These are phyloP conservation scores for Thinopyrum obtusiflorum DNA, from an alignment of 202 grass and related monocot genomes.

Conservation along the genomic window DNA sequence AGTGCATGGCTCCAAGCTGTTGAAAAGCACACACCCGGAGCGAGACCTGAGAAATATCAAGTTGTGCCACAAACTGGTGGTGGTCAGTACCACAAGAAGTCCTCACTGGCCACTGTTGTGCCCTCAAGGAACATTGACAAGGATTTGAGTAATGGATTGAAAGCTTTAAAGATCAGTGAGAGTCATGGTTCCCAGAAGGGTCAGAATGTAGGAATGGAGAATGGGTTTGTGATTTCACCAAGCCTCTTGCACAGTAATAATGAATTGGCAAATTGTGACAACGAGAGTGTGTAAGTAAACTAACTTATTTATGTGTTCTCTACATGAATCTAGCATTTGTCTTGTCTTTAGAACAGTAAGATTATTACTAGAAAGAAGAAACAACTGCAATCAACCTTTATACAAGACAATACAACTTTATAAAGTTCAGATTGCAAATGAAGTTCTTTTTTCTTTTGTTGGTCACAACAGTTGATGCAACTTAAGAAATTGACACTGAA, in stretches of 20 bases:
- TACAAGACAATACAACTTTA: neutral
- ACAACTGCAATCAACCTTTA: neutral
- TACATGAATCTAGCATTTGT: neutral
- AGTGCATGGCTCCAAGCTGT: constrained; percentile 84
- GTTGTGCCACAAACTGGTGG: constrained; percentile 58
- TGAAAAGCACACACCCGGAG: constrained; percentile 46
- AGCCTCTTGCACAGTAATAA: constrained; percentile 84
- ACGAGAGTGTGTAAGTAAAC: constrained; percentile 80
- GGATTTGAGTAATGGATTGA: constrained; percentile 70
- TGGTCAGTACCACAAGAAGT: constrained; percentile 41
- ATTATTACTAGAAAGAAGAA: constrained; percentile 8
- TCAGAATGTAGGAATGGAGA: constrained; percentile 35
- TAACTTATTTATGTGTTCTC: constrained; percentile 7
- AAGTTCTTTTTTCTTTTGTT: neutral
- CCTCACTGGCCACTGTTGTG: constrained; percentile 21
- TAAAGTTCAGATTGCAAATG: neutral
- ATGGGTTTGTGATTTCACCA: constrained; percentile 71
- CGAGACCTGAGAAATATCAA: constrained; percentile 77
- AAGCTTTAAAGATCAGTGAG: constrained; percentile 68
- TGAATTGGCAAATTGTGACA: constrained; percentile 59
- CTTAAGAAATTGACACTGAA: constrained; percentile 3
- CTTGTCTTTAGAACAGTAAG: neutral
- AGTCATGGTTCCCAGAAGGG: constrained; percentile 35
- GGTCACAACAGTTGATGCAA: neutral
- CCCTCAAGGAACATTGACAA: constrained; percentile 47